Conservation (phyloP, 495 filamentous ascomycete species). For the Penicillium canariense region DNA sequence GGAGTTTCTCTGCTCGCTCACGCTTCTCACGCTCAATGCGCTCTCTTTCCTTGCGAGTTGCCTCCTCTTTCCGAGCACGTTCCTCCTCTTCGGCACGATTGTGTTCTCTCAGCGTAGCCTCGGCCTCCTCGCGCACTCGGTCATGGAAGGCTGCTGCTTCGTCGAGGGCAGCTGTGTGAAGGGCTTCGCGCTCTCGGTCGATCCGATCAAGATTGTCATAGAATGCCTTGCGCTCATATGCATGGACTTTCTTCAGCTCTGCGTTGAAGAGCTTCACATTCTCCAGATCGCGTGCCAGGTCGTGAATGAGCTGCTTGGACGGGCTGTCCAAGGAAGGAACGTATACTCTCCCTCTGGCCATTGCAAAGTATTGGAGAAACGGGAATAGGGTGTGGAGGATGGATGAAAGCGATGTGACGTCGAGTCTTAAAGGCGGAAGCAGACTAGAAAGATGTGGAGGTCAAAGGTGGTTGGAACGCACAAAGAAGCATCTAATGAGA, state of each 20-base stretch:
- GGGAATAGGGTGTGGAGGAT: not conserved
- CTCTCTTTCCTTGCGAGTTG: slow-evolving; percentile 35
- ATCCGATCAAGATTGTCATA: slow-evolving; percentile 47
- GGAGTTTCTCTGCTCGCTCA: slow-evolving; percentile 37
- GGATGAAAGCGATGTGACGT: not conserved
- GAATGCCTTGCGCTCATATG: slow-evolving; percentile 44
- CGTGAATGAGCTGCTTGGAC: slow-evolving; percentile 49
- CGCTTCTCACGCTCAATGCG: slow-evolving; percentile 39
- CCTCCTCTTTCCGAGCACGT: slow-evolving; percentile 32
- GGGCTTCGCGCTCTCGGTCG: slow-evolving; percentile 40
- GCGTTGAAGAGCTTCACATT: slow-evolving; percentile 35
- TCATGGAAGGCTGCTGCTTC: slow-evolving; percentile 61
- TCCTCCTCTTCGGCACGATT: slow-evolving; percentile 39
- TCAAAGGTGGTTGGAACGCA: not conserved
- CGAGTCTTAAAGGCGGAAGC: not conserved
- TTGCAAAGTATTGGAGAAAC: slow-evolving; percentile 2
- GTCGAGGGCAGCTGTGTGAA: slow-evolving; percentile 61
- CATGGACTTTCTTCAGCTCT: slow-evolving; percentile 43
- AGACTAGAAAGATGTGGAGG: not conserved
- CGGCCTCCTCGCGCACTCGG: slow-evolving; percentile 59
- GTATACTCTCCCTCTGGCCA: slow-evolving; percentile 27
- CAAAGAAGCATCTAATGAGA: not conserved
- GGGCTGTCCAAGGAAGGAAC: slow-evolving; percentile 42
- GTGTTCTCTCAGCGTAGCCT: slow-evolving; percentile 36
- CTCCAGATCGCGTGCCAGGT: slow-evolving; percentile 43